Conservation (phyloP, 148 eudicot genomes). For the Rhododendron henanense region DNA sequence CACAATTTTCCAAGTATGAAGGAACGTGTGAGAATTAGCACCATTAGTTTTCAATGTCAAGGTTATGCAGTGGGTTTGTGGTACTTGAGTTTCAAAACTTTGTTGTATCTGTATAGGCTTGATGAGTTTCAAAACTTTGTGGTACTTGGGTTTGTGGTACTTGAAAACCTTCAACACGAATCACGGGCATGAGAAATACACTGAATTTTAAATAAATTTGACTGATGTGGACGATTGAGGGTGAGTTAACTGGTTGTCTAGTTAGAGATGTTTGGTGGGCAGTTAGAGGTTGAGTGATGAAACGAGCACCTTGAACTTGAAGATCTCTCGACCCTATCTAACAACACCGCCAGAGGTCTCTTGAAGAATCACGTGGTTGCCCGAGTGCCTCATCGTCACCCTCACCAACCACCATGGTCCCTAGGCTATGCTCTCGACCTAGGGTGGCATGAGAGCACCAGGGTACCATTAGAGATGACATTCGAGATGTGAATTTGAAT, state of each 20-base stretch:
- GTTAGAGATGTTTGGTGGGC: not conserved
- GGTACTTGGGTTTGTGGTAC: not conserved
- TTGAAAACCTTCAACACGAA: not conserved
- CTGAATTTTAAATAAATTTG: not conserved
- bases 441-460: not conserved
- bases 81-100: not conserved
- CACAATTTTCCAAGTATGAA: not conserved
- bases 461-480: not conserved
- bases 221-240: not conserved
- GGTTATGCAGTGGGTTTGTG: not conserved
- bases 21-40: not conserved
- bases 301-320: not conserved
- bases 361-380: not conserved
- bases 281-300: not conserved
- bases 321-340: not conserved
- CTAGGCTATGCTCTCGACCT: not conserved
- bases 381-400: not conserved
- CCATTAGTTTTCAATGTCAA: not conserved
- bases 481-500: not conserved
- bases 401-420: not conserved
- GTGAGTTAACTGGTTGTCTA: not conserved
- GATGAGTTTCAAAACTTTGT: too few relatives aligned
- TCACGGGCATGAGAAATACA: not conserved
- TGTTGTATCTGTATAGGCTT: too few relatives aligned
- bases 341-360: not conserved